A percentile compares a stretch with the other conserved stretches of the same genome.
These are phyloP conservation scores for Ilyonectria destructans DNA, from an alignment of 2,329 filamentous ascomycete genomes.

Conservation along the genomic window DNA sequence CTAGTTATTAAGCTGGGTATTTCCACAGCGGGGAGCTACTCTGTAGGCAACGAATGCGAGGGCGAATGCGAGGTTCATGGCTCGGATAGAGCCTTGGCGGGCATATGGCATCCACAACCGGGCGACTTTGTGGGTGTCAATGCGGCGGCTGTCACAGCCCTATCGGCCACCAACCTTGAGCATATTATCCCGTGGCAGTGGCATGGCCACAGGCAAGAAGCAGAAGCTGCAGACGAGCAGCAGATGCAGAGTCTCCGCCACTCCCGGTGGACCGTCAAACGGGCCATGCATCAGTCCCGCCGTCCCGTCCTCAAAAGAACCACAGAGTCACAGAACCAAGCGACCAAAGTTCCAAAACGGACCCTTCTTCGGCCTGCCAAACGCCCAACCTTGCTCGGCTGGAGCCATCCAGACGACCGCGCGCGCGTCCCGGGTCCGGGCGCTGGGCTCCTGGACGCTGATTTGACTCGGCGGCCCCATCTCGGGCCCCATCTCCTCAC, in stretches of 20 bases:
- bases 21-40: not conserved
- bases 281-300: not conserved
- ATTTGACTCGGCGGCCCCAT: conserved; percentile 35
- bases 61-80: not conserved
- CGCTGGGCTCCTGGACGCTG: conserved; percentile 24
- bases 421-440: conserved; percentile 10
- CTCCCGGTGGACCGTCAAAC: conserved; percentile 1
- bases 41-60: not conserved
- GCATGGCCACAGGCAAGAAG: not conserved
- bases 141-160: conserved; percentile 3
- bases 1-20: not conserved
- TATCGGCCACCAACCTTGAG: not conserved
- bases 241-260: conserved; percentile 2
- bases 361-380: conserved; percentile 8
- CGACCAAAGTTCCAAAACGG: conserved; percentile 28
- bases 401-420: conserved; percentile 20
- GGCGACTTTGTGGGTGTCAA: not conserved
- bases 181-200: not conserved
- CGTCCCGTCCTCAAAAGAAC: conserved; percentile 5
- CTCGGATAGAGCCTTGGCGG: not conserved
- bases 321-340: conserved; percentile 9
- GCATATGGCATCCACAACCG: not conserved
- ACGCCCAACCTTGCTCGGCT: conserved; percentile 11
- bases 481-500: conserved; percentile 25
- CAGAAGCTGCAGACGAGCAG: not conserved